Evolutionary conservation across 2,329 filamentous ascomycete genomes (phyloP), one percentile per base, ranked within the genome.

Genomic region (Metarhizium album): DNA sequence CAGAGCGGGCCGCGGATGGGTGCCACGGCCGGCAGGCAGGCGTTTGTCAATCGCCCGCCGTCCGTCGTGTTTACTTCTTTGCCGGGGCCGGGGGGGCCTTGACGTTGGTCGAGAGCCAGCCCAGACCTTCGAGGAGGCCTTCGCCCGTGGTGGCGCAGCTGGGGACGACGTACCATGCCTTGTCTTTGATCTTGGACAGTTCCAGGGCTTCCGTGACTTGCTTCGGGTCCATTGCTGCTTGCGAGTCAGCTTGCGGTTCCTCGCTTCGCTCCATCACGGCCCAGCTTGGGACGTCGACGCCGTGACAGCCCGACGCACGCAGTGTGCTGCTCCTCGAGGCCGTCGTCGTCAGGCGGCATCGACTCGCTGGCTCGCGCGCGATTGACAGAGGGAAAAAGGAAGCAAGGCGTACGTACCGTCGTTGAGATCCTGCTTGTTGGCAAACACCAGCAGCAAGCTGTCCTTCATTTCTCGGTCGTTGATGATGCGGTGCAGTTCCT

Each of bases 401-500:
- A 20, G 37, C n/a, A 40, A 40, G 20, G 27, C 18, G 22, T 13
- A 43, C 75, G 52, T 71, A 87, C 88, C 83, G 65, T 88, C 87
- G 53, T 80, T 76, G 60, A 97, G 75, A 81, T 98, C 93, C 74
- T 97, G 93, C 81, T 98, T 98, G 78, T 98, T 98, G 64, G 93
- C 93, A 69, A 98, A 97, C 42, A 98, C 91, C 54, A 97, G 74
- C 60, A 98, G 75, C 61, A 97, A 76, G 55, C 90, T 90, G 66
- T 97, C 91, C 74, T 93, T 90, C 83, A 97, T 91, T 78, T 98
- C 93, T 57, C 91, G 84, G 69, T 97, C 93, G 70, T 95, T 93
- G 73, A 97, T 89, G 72, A 97, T 97, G 65, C 91, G 87, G 74
- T 96, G 90, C 58, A 98, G 77, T 70, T 98, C 93, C 68, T 89